Evolutionary conservation across 2,329 filamentous ascomycete species (phyloP), one percentile per base, ranked within the genome.

Genomic region (Zymoseptoria tritici): DNA sequence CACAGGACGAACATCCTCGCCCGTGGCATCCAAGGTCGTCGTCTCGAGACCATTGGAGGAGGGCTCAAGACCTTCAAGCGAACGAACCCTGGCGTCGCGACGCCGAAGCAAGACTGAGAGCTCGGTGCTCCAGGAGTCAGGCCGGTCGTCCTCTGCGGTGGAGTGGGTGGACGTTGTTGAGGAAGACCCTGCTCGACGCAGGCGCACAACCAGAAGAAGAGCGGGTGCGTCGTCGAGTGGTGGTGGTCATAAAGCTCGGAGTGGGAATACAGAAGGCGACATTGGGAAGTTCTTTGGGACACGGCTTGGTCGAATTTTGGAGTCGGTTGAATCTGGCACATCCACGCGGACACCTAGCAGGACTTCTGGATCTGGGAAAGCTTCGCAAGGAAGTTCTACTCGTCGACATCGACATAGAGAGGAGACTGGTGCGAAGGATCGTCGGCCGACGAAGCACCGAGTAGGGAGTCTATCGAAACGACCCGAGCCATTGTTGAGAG

Each of bases 301-400:
- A 49, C 73, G 70, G 57, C 72, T 79, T 20, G 66, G 68, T 64
- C 75, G 74, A 49, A 78, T 77, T 67, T 65, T 71, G 53, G 77
- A 78, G 63, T 68, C 67, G 9, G 74, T 67, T 57, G 73, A 74
- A 56, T 60, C 62, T 22, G 62, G 58, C 21, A 21, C 62, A 16
- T 60, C 60, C 57, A 62, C 61, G 9, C 61, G 62, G 46, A 52
- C 63, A 21, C 52, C 29, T 26, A 56, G 54, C n/a, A 64, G 59
- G 65, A 64, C 22, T 46, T 57, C 61, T 36, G 54, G 65, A 51
- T 54, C 61, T 52, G 57, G 61, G 29, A 57, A 61, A 49, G 55
- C 61, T 50, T 57, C 58, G n/a, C 64, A 67, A 9, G 49, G 58
- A 50, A 58, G 50, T 57, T 36, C 49, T 31, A 55, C 55, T 29